Evolutionary conservation across 73 alveolate genomes (phyloP), one percentile per base, ranked within the genome.

Genomic region (Blepharisma japonicum): DNA sequence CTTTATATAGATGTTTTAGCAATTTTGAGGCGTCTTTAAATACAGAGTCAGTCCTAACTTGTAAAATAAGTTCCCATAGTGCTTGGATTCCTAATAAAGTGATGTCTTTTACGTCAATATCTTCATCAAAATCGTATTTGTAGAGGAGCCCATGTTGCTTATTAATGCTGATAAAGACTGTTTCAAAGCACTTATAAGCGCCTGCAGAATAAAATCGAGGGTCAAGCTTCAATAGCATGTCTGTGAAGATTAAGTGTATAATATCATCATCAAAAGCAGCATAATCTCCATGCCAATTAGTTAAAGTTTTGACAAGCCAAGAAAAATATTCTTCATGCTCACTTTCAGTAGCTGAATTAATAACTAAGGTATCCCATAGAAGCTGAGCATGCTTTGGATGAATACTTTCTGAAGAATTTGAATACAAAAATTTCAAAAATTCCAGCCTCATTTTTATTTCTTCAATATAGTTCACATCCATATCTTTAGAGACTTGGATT

Each of bases 331-430:
- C 49, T 61, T 61, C 74, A 18, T n/a, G 23, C 5, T 61, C 74
- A 18, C 46, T 61, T 61, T 61, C 74, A 61, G 47, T 61, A 2
- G 46, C 47, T 61, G 74, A n/a, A 39, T 61, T 61, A 25, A 61
- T 8, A 61, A 61, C 23, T 14, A 61, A 61, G 47, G 74, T 20
- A 14, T 61, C 74, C 48, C 74, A 61, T 20, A 61, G 74, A 0
- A 61, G 39, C 11, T 25, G 14, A 2, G 23, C 49, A 25, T 61
- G 74, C 39, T 14, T 18, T 1, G 14, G 14, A 18, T n/a, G 14
- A 8, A 61, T 20, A 18, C 47, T 61, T 61, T 61, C 74, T 8
- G 47, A 20, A 5, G 50, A 20, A 25, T 61, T 61, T 61, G 74
- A 61, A 5, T 61, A 61, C 18, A 61, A 14, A 39, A 14, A 61